Percentiles rank a stretch among this genome's conserved stretches.
phyloP scores from a whole-genome alignment of 306 rosid species.

The barrel medic (Medicago truncatula) region MtrunA17r5.0-ANR NC_053046.1:41535501-41536000 shows the following conservation, averaged over 20 bases:
- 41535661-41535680: constrained; percentile 27
- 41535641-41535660: background rate
- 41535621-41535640: constrained; percentile 3
- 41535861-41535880: constrained; percentile 7
- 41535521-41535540: constrained; percentile 23
- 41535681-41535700: constrained; percentile 21
- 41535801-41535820: background rate
- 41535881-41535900: constrained; percentile 6
- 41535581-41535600: background rate
- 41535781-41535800: constrained; percentile 8
- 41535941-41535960: constrained; percentile 62
- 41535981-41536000: constrained; percentile 68
- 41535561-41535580: background rate
- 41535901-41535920: constrained; percentile 30
- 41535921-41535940: constrained; percentile 52
- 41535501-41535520: constrained; percentile 53
- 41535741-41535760: constrained; percentile 1
- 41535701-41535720: constrained; percentile 9
- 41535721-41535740: constrained; percentile 23
- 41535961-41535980: constrained; percentile 60
- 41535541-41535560: constrained; percentile 15
- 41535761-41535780: background rate
- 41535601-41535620: background rate
- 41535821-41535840: constrained; percentile 23
- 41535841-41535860: constrained; percentile 16